Evolutionary conservation across 495 filamentous ascomycete genomes (phyloP).

Genomic region (Terfezia claveryi): DNA sequence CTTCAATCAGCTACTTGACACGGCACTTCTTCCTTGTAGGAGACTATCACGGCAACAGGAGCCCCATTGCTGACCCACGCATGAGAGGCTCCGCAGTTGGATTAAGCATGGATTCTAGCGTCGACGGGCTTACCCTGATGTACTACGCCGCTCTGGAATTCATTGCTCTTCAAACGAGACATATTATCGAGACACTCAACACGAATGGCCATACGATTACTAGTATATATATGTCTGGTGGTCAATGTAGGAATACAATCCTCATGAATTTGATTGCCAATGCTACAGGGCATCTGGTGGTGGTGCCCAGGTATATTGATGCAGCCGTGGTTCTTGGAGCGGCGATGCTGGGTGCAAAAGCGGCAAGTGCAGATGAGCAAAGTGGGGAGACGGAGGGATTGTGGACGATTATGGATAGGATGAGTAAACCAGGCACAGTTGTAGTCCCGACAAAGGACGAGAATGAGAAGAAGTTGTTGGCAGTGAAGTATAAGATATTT

Average conservation of each 20-base stretch:
- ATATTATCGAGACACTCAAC: conserved; percentile 91
- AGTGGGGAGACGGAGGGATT: conserved; percentile 65
- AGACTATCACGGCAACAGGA: conserved; percentile 93
- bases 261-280: conserved; percentile 79
- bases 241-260: conserved; percentile 86
- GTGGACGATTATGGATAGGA: conserved; percentile 93
- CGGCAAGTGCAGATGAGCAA: conserved; percentile 44
- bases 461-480: conserved; percentile 55
- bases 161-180: conserved; percentile 83
- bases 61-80: conserved; percentile 69
- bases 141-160: conserved; percentile 95
- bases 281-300: conserved; percentile 70
- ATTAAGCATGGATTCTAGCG: conserved; percentile 57
- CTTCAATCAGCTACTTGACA: conserved; percentile 57
- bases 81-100: conserved; percentile 83
- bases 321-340: conserved; percentile 94
- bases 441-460: conserved; percentile 46
- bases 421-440: conserved; percentile 80
- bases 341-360: conserved; percentile 91
- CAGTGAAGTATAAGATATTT: conserved; percentile 71
- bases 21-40: conserved; percentile 97
- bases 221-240: conserved; percentile 95
- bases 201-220: conserved; percentile 55
- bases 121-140: conserved; percentile 67
- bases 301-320: conserved; percentile 77